Percentiles rank a stretch among this genome's conserved stretches.
phyloP scores from a whole-genome alignment of 2,329 filamentous ascomycete species.

The Sphaerostilbella broomeana region DNA sequence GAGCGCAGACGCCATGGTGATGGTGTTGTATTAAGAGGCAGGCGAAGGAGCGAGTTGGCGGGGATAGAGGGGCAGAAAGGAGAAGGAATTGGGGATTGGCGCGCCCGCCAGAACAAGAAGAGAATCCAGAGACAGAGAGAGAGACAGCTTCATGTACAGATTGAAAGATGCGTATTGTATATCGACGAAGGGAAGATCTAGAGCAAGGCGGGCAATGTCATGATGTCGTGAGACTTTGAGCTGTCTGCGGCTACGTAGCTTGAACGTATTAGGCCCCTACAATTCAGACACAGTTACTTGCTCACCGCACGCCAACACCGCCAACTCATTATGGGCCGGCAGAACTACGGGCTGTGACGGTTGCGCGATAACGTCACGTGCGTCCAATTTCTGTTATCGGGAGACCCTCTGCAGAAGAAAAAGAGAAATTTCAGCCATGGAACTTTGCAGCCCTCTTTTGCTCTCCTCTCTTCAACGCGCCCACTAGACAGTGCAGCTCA shows the following conservation, averaged over 20 bases:
- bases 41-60: conserved; percentile 19
- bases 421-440: not conserved
- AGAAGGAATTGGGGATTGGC: conserved; percentile 15
- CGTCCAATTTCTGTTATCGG: not conserved
- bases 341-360: conserved; percentile 14
- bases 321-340: conserved; percentile 8
- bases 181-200: not conserved
- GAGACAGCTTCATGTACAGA: conserved; percentile 1
- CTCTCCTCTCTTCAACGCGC: conserved; percentile 55
- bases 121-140: not conserved
- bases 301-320: conserved; percentile 10
- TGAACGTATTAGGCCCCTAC: conserved; percentile 6
- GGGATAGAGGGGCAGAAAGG: conserved; percentile 20
- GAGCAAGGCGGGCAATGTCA: conserved; percentile 2
- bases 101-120: conserved; percentile 18
- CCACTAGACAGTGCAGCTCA: conserved; percentile 84
- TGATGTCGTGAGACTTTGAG: conserved; percentile 9
- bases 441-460: conserved; percentile 25
- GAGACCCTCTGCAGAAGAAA: conserved; percentile 3
- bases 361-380: conserved; percentile 13
- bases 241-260: conserved; percentile 10
- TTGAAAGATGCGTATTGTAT: not conserved
- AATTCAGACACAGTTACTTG: conserved; percentile 7
- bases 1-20: conserved; percentile 85
- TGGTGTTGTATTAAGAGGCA: conserved; percentile 17